phyloP scores from a whole-genome alignment of 768 basidiomycete species.

The Sarcodon sp. region DNA sequence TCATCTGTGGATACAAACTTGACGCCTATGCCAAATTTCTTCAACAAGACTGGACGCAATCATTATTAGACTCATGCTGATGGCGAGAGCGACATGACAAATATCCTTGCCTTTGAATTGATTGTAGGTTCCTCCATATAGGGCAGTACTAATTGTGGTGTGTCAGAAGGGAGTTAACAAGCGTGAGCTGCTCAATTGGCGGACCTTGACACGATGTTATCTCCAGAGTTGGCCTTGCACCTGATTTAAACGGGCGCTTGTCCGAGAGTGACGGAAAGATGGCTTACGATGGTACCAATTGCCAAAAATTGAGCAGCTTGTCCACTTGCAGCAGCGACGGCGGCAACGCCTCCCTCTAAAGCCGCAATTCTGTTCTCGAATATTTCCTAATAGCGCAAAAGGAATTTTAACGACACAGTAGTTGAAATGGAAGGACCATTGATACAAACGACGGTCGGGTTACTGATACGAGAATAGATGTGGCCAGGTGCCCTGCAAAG shows the following conservation, averaged over 20 bases:
- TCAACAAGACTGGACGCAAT: conserved; percentile 41
- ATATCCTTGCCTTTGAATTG: conserved; percentile 45
- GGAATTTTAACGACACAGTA: neutral
- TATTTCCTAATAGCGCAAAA: conserved; percentile 34
- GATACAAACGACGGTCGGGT: conserved; percentile 45
- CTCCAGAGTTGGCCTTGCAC: conserved; percentile 41
- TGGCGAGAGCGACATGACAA: neutral
- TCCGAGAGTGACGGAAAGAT: neutral
- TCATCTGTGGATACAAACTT: conserved; percentile 48
- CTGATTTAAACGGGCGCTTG: conserved; percentile 12
- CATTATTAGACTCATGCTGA: neutral
- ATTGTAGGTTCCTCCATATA: conserved; percentile 40
- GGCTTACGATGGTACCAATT: conserved; percentile 40
- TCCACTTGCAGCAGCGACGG: conserved; percentile 62
- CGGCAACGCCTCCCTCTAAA: conserved; percentile 69
- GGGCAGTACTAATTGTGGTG: neutral
- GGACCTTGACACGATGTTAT: conserved; percentile 64
- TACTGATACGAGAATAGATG: conserved; percentile 58
- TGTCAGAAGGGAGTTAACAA: neutral
- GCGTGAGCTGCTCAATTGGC: neutral
- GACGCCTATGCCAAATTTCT: conserved; percentile 51
- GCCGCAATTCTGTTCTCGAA: conserved; percentile 73
- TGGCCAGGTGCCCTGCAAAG: conserved; percentile 34
- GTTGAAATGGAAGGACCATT: neutral
- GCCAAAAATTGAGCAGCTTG: conserved; percentile 72